phyloP scores from a whole-genome alignment of 2,329 filamentous ascomycete species.

The Alternaria conjuncta region DNA sequence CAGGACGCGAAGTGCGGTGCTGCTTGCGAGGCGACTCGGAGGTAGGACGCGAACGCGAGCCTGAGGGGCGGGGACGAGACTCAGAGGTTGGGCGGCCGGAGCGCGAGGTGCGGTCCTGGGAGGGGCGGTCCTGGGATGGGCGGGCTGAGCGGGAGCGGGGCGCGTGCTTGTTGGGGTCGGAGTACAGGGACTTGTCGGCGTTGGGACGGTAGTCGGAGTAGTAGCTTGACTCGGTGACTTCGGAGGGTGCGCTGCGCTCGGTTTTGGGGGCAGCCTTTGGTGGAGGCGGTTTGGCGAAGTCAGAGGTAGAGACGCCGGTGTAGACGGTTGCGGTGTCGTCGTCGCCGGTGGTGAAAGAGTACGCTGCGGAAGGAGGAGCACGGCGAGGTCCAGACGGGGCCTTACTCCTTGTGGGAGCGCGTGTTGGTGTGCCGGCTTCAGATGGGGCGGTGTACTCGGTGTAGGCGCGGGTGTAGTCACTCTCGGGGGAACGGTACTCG shows the following conservation, averaged over 20 bases:
- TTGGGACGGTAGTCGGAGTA: conserved; percentile 52
- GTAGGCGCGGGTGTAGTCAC: conserved; percentile 31
- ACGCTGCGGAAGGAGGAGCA: conserved; percentile 48
- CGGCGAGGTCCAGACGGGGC: conserved; percentile 32
- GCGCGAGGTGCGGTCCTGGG: conserved; percentile 18
- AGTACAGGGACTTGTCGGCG: conserved; percentile 38
- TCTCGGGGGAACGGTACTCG: conserved; percentile 22
- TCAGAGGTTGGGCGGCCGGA: conserved; percentile 10
- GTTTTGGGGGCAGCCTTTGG: conserved; percentile 14
- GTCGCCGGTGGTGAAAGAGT: conserved; percentile 59
- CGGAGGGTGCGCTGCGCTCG: conserved; percentile 25
- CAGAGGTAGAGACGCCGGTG: conserved; percentile 49
- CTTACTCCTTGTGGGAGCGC: conserved; percentile 22
- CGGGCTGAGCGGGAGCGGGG: conserved; percentile 27
- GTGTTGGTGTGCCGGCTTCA: conserved; percentile 24
- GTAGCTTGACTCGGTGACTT: conserved; percentile 44
- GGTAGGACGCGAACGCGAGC: conserved; percentile 39
- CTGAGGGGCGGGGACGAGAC: conserved; percentile 26
- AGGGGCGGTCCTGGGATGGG: conserved; percentile 13
- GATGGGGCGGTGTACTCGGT: conserved; percentile 40
- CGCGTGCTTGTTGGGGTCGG: conserved; percentile 26
- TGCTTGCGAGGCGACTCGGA: conserved; percentile 45
- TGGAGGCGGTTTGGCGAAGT: conserved; percentile 38
- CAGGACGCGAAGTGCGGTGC: conserved; percentile 38
- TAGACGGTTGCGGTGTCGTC: conserved; percentile 52